phyloP scores from a whole-genome alignment of 139 green algal genomes.

The Chlorella sp. region DNA sequence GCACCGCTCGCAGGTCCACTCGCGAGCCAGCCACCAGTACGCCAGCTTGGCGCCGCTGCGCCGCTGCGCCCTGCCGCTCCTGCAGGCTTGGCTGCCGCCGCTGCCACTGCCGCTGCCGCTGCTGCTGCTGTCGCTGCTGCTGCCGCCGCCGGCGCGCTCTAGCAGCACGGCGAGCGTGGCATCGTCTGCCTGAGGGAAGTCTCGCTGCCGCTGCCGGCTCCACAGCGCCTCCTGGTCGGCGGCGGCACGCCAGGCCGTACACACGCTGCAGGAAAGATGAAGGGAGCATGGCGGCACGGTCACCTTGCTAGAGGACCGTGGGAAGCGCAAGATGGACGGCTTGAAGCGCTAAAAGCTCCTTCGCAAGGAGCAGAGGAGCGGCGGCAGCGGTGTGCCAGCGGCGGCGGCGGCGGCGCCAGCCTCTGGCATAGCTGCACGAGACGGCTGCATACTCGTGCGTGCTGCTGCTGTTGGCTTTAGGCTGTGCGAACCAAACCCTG shows the following conservation, averaged over 20 bases:
- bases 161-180: background rate
- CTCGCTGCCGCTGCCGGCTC: background rate
- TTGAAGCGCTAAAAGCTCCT: no score
- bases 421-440: no score
- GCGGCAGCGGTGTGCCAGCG: no score
- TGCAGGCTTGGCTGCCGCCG: background rate
- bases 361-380: no score
- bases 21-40: background rate
- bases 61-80: no score
- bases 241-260: background rate
- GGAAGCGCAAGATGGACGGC: no score
- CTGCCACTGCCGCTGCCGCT: background rate
- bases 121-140: background rate
- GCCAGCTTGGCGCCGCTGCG: background rate
- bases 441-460: no score
- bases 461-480: no score
- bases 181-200: background rate
- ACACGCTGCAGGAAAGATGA: background rate
- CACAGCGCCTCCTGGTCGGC: background rate
- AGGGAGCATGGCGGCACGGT: no score
- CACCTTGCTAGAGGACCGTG: no score
- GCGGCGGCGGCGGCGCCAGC: no score
- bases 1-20: background rate
- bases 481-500: no score
- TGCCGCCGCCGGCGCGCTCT: background rate